phyloP scores from a whole-genome alignment of 139 green algal species.

The Chlorella sorokiniana region DNA sequence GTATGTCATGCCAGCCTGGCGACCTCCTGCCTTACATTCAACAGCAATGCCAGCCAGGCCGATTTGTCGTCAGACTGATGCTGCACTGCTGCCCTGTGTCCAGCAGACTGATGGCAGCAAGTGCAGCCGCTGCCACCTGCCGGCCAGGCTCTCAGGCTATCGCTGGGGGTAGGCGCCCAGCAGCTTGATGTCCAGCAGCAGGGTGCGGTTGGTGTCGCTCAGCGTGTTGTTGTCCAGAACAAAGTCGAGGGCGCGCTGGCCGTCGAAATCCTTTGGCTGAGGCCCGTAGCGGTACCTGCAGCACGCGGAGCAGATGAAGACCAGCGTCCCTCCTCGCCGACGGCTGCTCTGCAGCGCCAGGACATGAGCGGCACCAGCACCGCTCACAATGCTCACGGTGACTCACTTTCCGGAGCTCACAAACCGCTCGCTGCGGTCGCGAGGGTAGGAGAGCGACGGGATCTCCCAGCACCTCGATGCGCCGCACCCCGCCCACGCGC shows the following conservation, averaged over 20 bases:
- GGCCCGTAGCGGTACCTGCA: constrained; percentile 33
- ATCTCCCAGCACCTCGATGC: constrained; percentile 68
- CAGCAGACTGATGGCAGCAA: not conserved
- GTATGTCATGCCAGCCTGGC: too few relatives aligned
- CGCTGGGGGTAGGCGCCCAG: constrained; percentile 50
- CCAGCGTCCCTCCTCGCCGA: not conserved
- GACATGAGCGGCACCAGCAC: not conserved
- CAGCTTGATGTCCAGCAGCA: constrained; percentile 87
- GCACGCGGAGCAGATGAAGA: not conserved
- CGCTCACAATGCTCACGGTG: too few relatives aligned
- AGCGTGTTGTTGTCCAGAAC: constrained; percentile 82
- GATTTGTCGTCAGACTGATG: too few relatives aligned
- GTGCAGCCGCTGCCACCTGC: not conserved
- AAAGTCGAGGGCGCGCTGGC: constrained; percentile 85
- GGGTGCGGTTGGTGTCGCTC: constrained; percentile 51
- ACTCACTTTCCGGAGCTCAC: constrained; percentile 45
- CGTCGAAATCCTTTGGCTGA: constrained; percentile 57
- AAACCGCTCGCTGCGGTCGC: constrained; percentile 55
- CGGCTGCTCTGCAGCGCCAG: not conserved
- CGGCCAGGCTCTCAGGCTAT: not conserved
- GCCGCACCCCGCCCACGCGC: constrained; percentile 64
- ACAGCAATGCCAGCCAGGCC: too few relatives aligned
- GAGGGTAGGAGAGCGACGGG: constrained; percentile 62
- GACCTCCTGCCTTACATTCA: too few relatives aligned
- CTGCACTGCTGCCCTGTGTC: too few relatives aligned